Conservation (phyloP, 352 stramenopile species). For the Pythium sp. region DNA sequence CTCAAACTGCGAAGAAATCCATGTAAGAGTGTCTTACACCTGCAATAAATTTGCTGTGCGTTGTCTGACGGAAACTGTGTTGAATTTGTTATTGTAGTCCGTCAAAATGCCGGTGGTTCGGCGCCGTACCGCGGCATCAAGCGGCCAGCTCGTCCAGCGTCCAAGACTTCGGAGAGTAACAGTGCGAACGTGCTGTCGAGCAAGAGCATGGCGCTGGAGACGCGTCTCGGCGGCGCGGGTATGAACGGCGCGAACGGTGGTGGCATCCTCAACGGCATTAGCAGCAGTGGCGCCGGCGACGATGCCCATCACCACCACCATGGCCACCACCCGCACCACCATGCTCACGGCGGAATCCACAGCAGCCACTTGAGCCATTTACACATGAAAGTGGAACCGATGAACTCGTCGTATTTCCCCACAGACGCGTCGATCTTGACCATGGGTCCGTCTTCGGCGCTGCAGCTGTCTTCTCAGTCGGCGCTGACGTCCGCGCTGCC, state of each 20-base stretch:
- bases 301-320: slow-evolving; percentile 8
- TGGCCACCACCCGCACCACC: slow-evolving; percentile 18
- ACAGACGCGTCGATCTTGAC: slow-evolving; percentile 61
- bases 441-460: slow-evolving; percentile 36
- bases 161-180: slow-evolving; percentile 63
- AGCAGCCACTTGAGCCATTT: slow-evolving; percentile 30
- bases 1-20: slow-evolving; percentile 77
- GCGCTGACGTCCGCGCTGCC: slow-evolving; percentile 13
- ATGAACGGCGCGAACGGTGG: slow-evolving; percentile 31
- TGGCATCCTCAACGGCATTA: slow-evolving; percentile 20
- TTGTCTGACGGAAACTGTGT: neutral
- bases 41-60: neutral
- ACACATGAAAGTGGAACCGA: slow-evolving; percentile 60
- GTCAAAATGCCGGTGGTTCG: slow-evolving; percentile 55
- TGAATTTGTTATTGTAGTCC: slow-evolving; percentile 32
- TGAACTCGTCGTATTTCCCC: slow-evolving; percentile 66
- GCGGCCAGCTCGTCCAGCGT: slow-evolving; percentile 41
- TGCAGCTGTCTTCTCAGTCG: slow-evolving; percentile 6
- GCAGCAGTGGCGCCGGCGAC: slow-evolving; percentile 13
- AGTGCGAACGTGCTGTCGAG: slow-evolving; percentile 72
- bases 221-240: slow-evolving; percentile 43
- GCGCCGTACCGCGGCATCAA: slow-evolving; percentile 60
- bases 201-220: slow-evolving; percentile 71
- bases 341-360: neutral
- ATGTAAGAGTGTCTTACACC: slow-evolving; percentile 39